These are phyloP conservation scores for Penicillium tannophilum DNA, from an alignment of 495 filamentous ascomycete species.

Conservation along the genomic window DNA sequence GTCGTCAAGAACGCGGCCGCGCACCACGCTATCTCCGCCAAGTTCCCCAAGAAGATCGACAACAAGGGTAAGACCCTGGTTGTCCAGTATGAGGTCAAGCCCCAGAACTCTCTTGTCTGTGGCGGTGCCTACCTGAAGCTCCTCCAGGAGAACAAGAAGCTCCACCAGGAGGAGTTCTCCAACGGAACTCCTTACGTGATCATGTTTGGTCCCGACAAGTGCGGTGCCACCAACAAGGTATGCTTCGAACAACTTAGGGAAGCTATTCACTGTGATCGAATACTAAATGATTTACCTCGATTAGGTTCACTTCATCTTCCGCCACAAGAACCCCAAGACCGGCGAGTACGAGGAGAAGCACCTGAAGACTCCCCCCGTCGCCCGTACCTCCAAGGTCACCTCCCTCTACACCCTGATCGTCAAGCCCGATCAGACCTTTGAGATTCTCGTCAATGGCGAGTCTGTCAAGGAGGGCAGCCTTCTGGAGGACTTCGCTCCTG, in stretches of 20 bases:
- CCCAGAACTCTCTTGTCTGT: slow-evolving; percentile 96
- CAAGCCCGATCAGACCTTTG: slow-evolving; percentile 91
- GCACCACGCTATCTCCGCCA: slow-evolving; percentile 99
- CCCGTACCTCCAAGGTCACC: slow-evolving; percentile 85
- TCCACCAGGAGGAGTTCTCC: slow-evolving; percentile 97
- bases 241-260: not conserved
- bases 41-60: slow-evolving; percentile 95
- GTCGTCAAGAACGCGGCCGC: slow-evolving; percentile 96
- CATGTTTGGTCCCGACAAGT: slow-evolving; percentile 99
- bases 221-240: slow-evolving; percentile 97
- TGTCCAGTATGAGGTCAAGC: slow-evolving; percentile 99
- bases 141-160: slow-evolving; percentile 94
- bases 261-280: not conserved
- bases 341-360: slow-evolving; percentile 99
- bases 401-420: slow-evolving; percentile 96
- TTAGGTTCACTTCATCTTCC: slow-evolving; percentile 98
- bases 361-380: slow-evolving; percentile 78
- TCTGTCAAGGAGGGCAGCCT: slow-evolving; percentile 85
- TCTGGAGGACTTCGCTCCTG: slow-evolving; percentile 88
- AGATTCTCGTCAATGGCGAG: slow-evolving; percentile 88
- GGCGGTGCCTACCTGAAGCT: slow-evolving; percentile 99
- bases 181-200: slow-evolving; percentile 97
- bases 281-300: slow-evolving; percentile 8
- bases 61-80: slow-evolving; percentile 96
- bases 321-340: slow-evolving; percentile 99